Evolutionary conservation across 2,329 filamentous ascomycete genomes (phyloP), one percentile per base, ranked within the genome.

Genomic region (Cladosporium sp.): DNA sequence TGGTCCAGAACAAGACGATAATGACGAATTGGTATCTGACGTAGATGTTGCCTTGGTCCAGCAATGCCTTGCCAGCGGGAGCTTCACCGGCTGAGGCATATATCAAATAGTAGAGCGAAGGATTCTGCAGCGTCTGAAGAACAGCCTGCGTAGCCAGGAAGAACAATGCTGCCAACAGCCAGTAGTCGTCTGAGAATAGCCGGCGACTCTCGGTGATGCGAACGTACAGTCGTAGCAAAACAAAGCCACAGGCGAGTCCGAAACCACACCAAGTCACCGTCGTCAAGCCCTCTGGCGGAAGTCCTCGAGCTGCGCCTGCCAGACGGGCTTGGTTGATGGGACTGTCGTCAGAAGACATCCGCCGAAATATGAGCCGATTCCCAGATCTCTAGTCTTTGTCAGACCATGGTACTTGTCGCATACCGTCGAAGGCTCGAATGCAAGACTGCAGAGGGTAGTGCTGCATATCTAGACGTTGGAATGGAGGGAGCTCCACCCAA

Each of bases 21-120:
- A 56, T 56, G 14, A 56, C 54, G 19, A 56, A 56, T 20, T 49
- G 54, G 19, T 54, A 54, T 28, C 37, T 40, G 8, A 55, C 52
- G 40, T 55, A 55, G 14, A 47, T 47, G 30, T 55, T 47, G 17
- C 52, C 52, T 37, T 55, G 30, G 7, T 45, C 40, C 9, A 55
- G 17, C 30, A 55, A 37, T 6, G 52, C 52, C 15, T 55, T 30
- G n/a, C 52, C 52, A 45, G 38, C 52, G 37, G 52, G 52, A 6
- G 19, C 30, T 19, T 45, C 38, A 22, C 52, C 52, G n/a, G 39
- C 42, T 14, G 52, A 45, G 17, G 52, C 52, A 20, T 47, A 37
- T 7, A 55, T 45, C 12, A 55, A 28, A 12, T 55, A 55, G 30
- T 55, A 55, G 12, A 55, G 37, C 8, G 55, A 61, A 12, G 22